phyloP scores from a whole-genome alignment of 192 early-diverging fungal genomes.

The Gonapodya prolifera region DNA sequence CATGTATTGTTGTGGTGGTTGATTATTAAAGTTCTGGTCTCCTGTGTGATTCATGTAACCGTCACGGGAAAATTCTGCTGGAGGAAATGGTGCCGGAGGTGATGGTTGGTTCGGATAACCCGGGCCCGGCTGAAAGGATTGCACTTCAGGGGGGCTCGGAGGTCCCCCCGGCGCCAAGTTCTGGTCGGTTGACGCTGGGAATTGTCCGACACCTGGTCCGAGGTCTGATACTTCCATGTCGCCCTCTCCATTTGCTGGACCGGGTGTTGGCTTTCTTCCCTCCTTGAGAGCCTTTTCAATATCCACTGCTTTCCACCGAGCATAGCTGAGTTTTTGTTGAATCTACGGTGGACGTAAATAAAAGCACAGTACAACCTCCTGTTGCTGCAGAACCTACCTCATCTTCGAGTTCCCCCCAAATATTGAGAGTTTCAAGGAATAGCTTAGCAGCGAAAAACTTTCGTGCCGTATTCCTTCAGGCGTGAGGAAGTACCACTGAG shows the following conservation, averaged over 20 bases:
- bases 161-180: not conserved
- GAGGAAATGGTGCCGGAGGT: not conserved
- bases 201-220: not conserved
- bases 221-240: not conserved
- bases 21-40: too few relatives aligned
- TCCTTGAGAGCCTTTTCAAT: slow-evolving; percentile 84
- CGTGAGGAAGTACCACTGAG: not conserved
- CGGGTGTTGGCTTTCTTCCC: slow-evolving; percentile 54
- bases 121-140: not conserved
- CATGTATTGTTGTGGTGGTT: not conserved
- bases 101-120: not conserved
- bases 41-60: not conserved
- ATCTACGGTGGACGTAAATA: slow-evolving; percentile 21
- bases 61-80: not conserved
- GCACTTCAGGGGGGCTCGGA: not conserved
- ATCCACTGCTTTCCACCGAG: slow-evolving; percentile 90
- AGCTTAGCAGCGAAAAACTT: slow-evolving; percentile 14
- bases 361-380: not conserved
- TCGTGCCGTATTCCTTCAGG: slow-evolving; percentile 66
- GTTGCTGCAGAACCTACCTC: not conserved
- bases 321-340: slow-evolving; percentile 83
- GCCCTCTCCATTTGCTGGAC: slow-evolving; percentile 26
- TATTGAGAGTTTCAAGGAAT: not conserved
- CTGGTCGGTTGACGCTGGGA: too few relatives aligned
- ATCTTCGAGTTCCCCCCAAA: slow-evolving; percentile 1